A percentile compares a stretch with the other conserved stretches of the same genome.
These are phyloP conservation scores for Fraxinus albicans DNA, from an alignment of 305 asterid genomes.

Conservation along the genomic window DNA sequence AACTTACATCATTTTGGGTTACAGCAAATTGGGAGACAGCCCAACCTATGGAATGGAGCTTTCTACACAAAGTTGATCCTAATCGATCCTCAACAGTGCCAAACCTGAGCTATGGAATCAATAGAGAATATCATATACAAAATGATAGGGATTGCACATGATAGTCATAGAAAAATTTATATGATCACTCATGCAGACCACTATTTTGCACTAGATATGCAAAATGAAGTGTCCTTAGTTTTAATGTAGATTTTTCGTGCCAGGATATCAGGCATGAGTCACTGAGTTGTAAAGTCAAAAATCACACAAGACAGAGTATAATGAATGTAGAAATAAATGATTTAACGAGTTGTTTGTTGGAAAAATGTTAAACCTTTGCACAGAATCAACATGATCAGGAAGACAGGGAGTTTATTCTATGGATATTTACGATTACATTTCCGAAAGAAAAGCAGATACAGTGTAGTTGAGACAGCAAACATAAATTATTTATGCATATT, in stretches of 20 bases:
- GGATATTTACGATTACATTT: not conserved
- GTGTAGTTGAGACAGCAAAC: not conserved
- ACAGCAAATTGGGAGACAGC: constrained; percentile 57
- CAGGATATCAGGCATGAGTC: not conserved
- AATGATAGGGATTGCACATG: constrained; percentile 28
- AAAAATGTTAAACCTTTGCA: not conserved
- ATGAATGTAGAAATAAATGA: not conserved
- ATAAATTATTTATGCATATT: not conserved
- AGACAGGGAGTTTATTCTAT: not conserved
- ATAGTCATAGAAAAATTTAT: constrained; percentile 1
- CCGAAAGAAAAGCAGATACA: not conserved
- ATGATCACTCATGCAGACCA: not conserved
- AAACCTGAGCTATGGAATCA: constrained; percentile 93
- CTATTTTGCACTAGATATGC: constrained; percentile 4
- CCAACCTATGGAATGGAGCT: constrained; percentile 84
- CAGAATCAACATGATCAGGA: not conserved
- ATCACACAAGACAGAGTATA: not conserved
- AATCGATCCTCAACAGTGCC: constrained; percentile 78
- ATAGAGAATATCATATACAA: constrained; percentile 35
- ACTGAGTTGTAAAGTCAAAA: not conserved
- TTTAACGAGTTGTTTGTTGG: not conserved
- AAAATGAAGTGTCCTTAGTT: constrained; percentile 11
- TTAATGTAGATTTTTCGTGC: constrained; percentile 5
- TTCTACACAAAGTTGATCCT: constrained; percentile 56
- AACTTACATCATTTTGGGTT: constrained; percentile 72